Conservation (phyloP, 2,329 filamentous ascomycete species). For the Pezicula neosporulosa region DNA sequence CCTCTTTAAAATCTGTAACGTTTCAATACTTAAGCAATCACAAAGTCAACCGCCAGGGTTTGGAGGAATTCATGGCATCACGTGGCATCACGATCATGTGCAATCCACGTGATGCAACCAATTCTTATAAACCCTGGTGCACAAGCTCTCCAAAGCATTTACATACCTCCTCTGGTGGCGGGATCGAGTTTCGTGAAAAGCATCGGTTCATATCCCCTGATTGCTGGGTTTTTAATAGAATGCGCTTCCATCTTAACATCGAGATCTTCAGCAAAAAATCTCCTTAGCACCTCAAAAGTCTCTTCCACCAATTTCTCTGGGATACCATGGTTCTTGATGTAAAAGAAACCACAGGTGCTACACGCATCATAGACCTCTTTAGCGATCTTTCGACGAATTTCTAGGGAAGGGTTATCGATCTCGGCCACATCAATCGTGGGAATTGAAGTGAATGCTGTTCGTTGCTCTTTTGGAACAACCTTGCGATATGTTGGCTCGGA, state of each 20-base stretch:
- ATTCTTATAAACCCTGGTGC: too few relatives aligned
- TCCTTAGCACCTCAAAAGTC: conserved; percentile 23
- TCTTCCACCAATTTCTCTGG: conserved; percentile 14
- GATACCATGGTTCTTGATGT: conserved; percentile 30
- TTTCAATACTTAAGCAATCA: background rate
- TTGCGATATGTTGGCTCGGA: conserved; percentile 28
- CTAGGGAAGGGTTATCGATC: conserved; percentile 18
- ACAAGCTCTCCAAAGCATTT: background rate
- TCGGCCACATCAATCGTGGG: conserved; percentile 28
- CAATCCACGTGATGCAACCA: too few relatives aligned
- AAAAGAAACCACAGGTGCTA: conserved; percentile 26
- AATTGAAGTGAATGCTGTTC: conserved; percentile 28
- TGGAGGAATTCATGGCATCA: too few relatives aligned
- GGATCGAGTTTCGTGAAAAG: conserved; percentile 29
- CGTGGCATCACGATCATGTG: too few relatives aligned
- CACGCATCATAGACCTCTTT: conserved; percentile 23
- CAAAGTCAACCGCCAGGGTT: too few relatives aligned
- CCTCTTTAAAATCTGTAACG: conserved; percentile 23
- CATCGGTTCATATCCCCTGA: conserved; percentile 33
- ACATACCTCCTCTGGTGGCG: conserved; percentile 25
- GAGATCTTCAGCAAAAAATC: conserved; percentile 28
- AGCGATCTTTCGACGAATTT: conserved; percentile 20
- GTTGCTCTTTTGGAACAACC: conserved; percentile 9
- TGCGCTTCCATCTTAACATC: conserved; percentile 33
- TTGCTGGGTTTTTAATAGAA: conserved; percentile 31